Evolutionary conservation across 2,329 filamentous ascomycete genomes (phyloP), one percentile per base, ranked within the genome.

Genomic region (Fusarium papillatum): DNA sequence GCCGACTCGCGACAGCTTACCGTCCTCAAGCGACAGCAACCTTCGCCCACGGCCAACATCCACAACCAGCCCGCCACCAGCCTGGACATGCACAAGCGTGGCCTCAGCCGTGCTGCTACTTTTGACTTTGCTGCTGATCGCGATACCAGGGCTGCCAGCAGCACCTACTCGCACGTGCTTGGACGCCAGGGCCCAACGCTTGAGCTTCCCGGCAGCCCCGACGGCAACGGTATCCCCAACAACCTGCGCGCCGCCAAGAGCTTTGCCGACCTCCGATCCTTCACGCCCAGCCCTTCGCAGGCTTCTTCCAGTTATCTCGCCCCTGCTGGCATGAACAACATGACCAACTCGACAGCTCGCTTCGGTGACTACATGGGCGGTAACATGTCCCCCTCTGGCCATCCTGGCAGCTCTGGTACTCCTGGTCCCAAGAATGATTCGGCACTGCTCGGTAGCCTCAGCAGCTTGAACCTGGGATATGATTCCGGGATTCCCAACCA

Each of bases 201-300:
- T 43, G 94, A 96, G 81, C 92, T 97, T 69, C 92, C 96, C n/a
- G 95, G 95, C 76, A 96, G 95, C 81, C 95, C 91, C 22, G 91
- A 93, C 59, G 87, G 85, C 22, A 85, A 83, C 71, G 87, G 87
- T 34, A 92, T 93, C 38, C 91, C 94, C 60, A 93, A 95, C 82
- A 96, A 96, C 80, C 91, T 99, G 41, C 93, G 97, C 53, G 95
- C 95, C 34, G 97, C 96, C 73, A 98, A 98, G 88, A 98, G 96
- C 63, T 98, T 98, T 83, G 97, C 96, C 41, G 97, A 99, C 82
- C 87, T 99, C 75, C 94, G 96, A 76, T 98, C 96, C 2, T 98
- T 97, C 85, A 98, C 96, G 19, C 96, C 96, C 14, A 98, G 96
- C 78, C 96, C 97, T 8, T 96, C 95, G 5, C 98, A 97, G 16